A percentile compares a stretch with the other conserved stretches of the same genome.
Evolutionary conservation across 768 basidiomycete species (phyloP).

Genomic region (Neoboletus brunneissimus): DNA sequence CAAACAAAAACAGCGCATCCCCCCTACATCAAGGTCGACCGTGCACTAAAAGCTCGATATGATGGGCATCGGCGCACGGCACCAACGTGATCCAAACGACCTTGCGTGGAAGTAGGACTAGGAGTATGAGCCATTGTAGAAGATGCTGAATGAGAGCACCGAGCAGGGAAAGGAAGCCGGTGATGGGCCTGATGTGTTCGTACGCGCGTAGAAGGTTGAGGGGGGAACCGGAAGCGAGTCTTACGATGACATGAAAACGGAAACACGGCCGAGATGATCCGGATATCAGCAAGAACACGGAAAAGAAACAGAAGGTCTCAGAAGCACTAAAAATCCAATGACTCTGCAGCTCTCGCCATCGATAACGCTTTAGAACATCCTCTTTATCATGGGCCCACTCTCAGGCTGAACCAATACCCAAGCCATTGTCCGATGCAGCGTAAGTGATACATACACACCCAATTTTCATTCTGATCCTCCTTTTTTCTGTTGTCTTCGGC

Average conservation of each 20-base stretch:
- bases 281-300: conserved; percentile 11
- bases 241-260: conserved; percentile 30
- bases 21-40: conserved; percentile 68
- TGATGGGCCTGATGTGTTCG: conserved; percentile 25
- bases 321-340: conserved; percentile 27
- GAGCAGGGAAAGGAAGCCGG: conserved; percentile 10
- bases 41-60: conserved; percentile 82
- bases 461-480: neutral
- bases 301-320: conserved; percentile 33
- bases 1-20: conserved; percentile 78
- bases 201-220: conserved; percentile 16
- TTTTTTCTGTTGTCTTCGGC: neutral
- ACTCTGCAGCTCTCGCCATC: conserved; percentile 13
- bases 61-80: conserved; percentile 79
- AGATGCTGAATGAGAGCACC: conserved; percentile 54
- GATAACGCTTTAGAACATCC: neutral
- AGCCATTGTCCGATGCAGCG: conserved; percentile 33
- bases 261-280: conserved; percentile 26
- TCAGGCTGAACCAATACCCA: conserved; percentile 13
- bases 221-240: conserved; percentile 15
- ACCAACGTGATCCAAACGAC: conserved; percentile 61
- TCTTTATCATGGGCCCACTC: neutral
- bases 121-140: conserved; percentile 75
- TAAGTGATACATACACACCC: conserved; percentile 11
- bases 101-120: conserved; percentile 85